Evolutionary conservation across 1,139 yeast genomes (phyloP).

Genomic region (Saccharomyces hybrid): DNA sequence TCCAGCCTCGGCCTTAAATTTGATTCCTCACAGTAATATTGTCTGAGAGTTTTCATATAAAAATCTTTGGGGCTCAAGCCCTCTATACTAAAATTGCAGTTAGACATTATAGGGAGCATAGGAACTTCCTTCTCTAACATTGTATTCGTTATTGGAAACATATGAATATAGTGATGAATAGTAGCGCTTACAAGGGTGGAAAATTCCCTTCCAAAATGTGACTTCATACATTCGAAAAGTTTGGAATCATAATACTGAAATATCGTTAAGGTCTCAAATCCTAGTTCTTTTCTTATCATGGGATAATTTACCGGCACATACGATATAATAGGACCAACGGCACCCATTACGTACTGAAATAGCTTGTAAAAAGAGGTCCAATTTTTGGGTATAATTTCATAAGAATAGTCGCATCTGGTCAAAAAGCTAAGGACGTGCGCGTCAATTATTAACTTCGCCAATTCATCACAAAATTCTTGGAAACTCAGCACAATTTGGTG

Average conservation of each 20-base stretch:
- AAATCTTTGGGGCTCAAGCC: background rate
- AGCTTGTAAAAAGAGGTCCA: constrained; percentile 3
- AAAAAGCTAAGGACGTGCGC: background rate
- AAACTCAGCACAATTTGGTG: background rate
- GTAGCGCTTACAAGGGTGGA: background rate
- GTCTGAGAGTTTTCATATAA: background rate
- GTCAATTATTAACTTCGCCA: background rate
- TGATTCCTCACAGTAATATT: background rate
- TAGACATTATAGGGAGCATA: background rate
- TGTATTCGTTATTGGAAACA: background rate
- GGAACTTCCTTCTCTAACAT: background rate
- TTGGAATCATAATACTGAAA: background rate
- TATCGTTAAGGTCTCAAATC: background rate
- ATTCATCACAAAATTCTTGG: background rate
- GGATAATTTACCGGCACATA: constrained; percentile 2
- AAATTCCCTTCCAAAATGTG: background rate
- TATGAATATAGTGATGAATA: background rate
- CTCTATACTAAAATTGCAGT: background rate
- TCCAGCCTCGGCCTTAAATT: background rate
- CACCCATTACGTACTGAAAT: constrained; percentile 1
- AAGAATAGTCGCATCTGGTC: background rate
- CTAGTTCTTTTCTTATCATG: background rate
- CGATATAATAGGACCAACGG: constrained; percentile 1
- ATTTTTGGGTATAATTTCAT: background rate
- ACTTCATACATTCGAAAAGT: background rate